phyloP scores from a whole-genome alignment of 495 filamentous ascomycete species.

The Xylaria cubensis region DNA sequence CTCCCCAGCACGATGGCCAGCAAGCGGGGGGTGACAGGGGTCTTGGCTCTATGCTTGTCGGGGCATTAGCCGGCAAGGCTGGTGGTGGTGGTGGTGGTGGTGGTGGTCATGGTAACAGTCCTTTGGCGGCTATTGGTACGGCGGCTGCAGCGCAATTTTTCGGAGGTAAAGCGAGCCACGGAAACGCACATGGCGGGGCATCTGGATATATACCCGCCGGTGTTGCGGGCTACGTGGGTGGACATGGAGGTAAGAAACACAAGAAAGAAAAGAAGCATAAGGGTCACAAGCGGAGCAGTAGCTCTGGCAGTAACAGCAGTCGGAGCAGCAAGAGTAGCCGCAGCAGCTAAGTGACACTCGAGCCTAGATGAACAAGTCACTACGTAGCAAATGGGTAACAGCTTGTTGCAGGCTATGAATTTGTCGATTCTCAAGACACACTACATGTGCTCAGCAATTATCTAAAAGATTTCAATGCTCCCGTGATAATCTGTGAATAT shows the following conservation, averaged over 20 bases:
- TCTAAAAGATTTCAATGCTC: neutral
- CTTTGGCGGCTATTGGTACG: constrained; percentile 32
- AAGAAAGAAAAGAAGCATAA: constrained; percentile 41
- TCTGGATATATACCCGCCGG: constrained; percentile 29
- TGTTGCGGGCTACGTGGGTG: constrained; percentile 26
- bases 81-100: neutral
- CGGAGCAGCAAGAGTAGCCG: constrained; percentile 34
- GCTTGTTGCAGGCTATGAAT: constrained; percentile 1
- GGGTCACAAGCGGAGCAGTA: constrained; percentile 35
- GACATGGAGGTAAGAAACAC: constrained; percentile 37
- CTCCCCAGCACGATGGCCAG: constrained; percentile 28
- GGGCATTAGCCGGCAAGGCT: constrained; percentile 29
- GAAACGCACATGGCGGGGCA: constrained; percentile 6
- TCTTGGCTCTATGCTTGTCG: constrained; percentile 34
- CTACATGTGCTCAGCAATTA: neutral
- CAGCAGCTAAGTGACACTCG: constrained; percentile 27
- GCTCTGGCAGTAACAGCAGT: constrained; percentile 34
- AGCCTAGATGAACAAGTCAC: neutral
- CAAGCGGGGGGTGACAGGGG: constrained; percentile 34
- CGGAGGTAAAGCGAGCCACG: constrained; percentile 26
- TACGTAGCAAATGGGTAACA: neutral
- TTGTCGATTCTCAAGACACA: neutral
- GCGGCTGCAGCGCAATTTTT: constrained; percentile 34
- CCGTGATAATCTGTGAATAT: neutral
- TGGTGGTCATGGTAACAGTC: constrained; percentile 20